Base-by-base conservation (phyloP, 108 stramenopile species). In the Licmophora abbreviata region DNA sequence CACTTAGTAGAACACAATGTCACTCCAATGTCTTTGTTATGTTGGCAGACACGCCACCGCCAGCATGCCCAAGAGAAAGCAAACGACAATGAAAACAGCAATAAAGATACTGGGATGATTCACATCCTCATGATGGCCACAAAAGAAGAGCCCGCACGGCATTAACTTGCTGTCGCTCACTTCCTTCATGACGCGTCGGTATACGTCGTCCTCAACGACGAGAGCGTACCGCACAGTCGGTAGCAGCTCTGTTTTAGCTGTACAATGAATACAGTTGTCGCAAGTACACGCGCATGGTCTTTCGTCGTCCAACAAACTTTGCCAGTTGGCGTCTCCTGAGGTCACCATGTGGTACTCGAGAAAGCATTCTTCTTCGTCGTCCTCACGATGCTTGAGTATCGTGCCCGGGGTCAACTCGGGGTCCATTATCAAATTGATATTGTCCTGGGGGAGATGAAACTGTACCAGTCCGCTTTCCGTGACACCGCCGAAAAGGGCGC, bases 71-170 rank as follows among this genome's bases (percentile, higher is more conserved):
- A 56, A 43, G 51, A 84, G 73, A 18, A 84, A 37, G 21, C 74
- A 14, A 11, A 34, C 34, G 23, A 88, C 68, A 24, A 80, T 38
- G 4, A 49, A 28, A 4, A 66, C 58, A 1, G 87, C 78, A 65
- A 89, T 89, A 48, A 36, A 64, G 50, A 89, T 72, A 44, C 63
- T 70, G 4, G 87, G 87, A 51, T 73, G 54, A 23, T 61, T 66
- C 14, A 82, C 81, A 79, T 89, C 88, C 54, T 85, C 88, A 50
- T 89, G 88, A 57, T 84, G 81, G 14, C 88, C 88, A 65, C 88
- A 89, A 57, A 79, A 89, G 66, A 79, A 89, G 14, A 80, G 57
- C n/a, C 81, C 83, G 61, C 83, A 89, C 1, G 88, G 88, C 74
- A 76, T 77, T 8, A n/a, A 38, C 29, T 63, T 65, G 21, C 73